Base-by-base conservation (phyloP, 768 basidiomycete species). In the Chalciporus piperatus region DNA sequence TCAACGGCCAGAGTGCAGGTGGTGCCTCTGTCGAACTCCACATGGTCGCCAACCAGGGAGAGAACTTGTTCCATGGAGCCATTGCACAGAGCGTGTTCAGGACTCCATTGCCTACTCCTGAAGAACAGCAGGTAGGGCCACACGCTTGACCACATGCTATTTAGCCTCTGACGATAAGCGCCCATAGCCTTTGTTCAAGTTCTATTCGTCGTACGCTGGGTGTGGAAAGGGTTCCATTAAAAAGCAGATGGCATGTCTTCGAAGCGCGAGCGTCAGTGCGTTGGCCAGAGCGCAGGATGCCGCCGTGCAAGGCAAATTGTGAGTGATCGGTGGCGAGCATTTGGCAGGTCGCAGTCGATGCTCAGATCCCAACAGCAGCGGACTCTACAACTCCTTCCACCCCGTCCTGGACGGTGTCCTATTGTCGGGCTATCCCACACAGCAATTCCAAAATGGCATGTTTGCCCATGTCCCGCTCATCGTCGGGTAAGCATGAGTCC, bases 81-180 rank as follows among this genome's bases (percentile, higher is more conserved):
- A 85, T 86, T 55, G 80, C 76, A 1, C 84, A 87, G 63, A 85
- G 83, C 57, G 76, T 84, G 19, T 82, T 72, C 56, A 68, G 84
- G 16, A 69, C 74, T 0, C 78, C 81, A 4, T 47, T 84, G 41
- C 75, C 82, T 0, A 68, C 70, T 1, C 76, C 79, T 0, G 76
- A 79, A 48, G 72, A 84, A 59, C 78, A 80, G 51, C 62, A 72
- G 68, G 83, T 85, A 44, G n/a, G 67, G 48, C 56, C 40, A 23
- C 47, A 20, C 27, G 32, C 45, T 32, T 41, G 22, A 27, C 2
- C n/a, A 7, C 23, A 48, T 45, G 32, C 45, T 41, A 33, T 38
- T 41, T 23, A 17, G 33, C 19, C 47, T 28, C 39, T 17, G 25
- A 42, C 3, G 3, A 8, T n/a, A 30, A 47, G 45, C 38, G 43